Base-by-base conservation (phyloP, 306 rosid genomes). In the Potentilla sterilis region DNA sequence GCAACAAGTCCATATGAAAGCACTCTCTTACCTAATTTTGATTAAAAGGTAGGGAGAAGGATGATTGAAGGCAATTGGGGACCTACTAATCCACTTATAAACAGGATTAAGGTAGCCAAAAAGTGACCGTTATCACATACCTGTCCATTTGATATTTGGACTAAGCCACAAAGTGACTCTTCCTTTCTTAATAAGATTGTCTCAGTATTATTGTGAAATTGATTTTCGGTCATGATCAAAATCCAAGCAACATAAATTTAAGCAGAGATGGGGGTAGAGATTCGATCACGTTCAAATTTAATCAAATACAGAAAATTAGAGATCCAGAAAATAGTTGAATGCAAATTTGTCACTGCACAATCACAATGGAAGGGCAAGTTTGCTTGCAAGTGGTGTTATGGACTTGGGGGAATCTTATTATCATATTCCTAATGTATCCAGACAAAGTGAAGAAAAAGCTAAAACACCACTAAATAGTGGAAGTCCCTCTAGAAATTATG, bases 381-480 rank as follows among this genome's bases (percentile, higher is more conserved):
- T 51, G 57, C 57, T 15, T 63, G 47, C 37, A 70, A 70, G 74
- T 70, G 61, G 61, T 48, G 43, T 18, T 32, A 32, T 48, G 66
- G 61, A 58, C 38, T 28, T 24, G 7, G 11, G 18, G 6, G 76
- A 72, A 72, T 72, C 75, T 54, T n/a, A 37, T n/a, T 37, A 19
- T 46, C 43, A 22, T 40, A 40, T 42, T 58, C 9, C 62, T 41
- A 58, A 73, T 57, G 42, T 40, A 2, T 14, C 18, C 67, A 14
- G 54, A 67, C 72, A 15, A 14, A 19, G 67, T 22, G 44, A 22
- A 57, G 38, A 42, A 55, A 41, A 73, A 73, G 5, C 52, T 72
- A 49, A 19, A 32, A 7, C n/a, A 21, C 51, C 76, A 57, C 76
- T 14, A 57, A 57, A 73, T 58, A 73, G 68, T 73, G 77, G 77